Conservation (phyloP, 2,329 filamentous ascomycete genomes). For the Ramichloridium luteum region DNA sequence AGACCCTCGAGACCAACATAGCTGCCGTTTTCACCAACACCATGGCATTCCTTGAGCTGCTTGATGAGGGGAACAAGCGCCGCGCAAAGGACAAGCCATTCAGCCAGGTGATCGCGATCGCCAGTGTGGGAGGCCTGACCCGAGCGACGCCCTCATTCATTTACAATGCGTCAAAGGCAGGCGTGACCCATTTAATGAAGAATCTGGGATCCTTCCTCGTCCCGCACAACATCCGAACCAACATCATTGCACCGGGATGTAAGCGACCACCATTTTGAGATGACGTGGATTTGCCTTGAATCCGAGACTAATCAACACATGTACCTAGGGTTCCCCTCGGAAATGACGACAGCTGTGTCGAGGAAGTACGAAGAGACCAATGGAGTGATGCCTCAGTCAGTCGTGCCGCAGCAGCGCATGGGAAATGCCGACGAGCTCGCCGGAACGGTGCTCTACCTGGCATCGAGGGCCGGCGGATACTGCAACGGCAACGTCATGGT, state of each 20-base stretch:
- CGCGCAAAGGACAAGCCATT: constrained; percentile 27
- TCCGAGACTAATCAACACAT: not conserved
- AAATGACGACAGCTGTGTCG: constrained; percentile 30
- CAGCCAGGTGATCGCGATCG: constrained; percentile 36
- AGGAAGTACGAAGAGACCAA: constrained; percentile 25
- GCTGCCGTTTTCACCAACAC: constrained; percentile 33
- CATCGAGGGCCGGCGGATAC: constrained; percentile 40
- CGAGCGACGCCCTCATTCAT: constrained; percentile 19
- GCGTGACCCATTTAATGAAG: constrained; percentile 34
- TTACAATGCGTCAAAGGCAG: constrained; percentile 35
- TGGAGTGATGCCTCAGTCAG: constrained; percentile 19
- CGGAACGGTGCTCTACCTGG: constrained; percentile 39
- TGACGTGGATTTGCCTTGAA: not conserved
- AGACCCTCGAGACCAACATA: constrained; percentile 33
- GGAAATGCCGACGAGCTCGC: constrained; percentile 34
- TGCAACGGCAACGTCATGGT: constrained; percentile 42
- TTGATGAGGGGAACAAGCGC: constrained; percentile 34
- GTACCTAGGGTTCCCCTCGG: constrained; percentile 30
- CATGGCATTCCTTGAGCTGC: constrained; percentile 34
- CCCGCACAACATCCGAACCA: constrained; percentile 35
- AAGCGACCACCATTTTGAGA: constrained; percentile 8
- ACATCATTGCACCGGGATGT: constrained; percentile 35
- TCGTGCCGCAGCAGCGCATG: constrained; percentile 23
- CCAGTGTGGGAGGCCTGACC: constrained; percentile 31
- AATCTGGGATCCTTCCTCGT: constrained; percentile 31